Conservation (phyloP, 768 basidiomycete species). For the Lactarius vividus region DNA sequence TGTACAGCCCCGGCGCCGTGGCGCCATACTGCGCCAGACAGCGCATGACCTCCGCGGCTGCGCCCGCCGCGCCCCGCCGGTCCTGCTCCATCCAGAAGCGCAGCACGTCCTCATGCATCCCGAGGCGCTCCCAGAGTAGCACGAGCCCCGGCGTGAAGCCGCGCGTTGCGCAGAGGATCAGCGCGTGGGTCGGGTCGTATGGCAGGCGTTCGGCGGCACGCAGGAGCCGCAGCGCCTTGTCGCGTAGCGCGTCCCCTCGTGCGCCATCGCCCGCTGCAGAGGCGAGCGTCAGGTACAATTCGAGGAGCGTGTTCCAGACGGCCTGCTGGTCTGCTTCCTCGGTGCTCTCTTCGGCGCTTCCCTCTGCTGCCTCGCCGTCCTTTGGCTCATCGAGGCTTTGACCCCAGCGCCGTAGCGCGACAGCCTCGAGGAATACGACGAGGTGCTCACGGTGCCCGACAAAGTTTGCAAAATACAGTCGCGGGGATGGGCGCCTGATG, state of each 20-base stretch:
- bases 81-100: slow-evolving; percentile 89
- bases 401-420: slow-evolving; percentile 76
- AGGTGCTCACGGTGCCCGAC: slow-evolving; percentile 86
- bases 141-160: slow-evolving; percentile 84
- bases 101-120: slow-evolving; percentile 94
- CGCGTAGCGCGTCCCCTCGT: slow-evolving; percentile 36
- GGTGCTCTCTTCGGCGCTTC: slow-evolving; percentile 34
- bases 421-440: slow-evolving; percentile 82
- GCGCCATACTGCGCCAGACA: slow-evolving; percentile 75
- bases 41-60: slow-evolving; percentile 52
- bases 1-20: slow-evolving; percentile 71
- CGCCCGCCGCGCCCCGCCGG: slow-evolving; percentile 39
- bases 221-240: slow-evolving; percentile 75
- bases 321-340: slow-evolving; percentile 66
- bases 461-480: slow-evolving; percentile 90
- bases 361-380: slow-evolving; percentile 26
- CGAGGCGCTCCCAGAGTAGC: slow-evolving; percentile 87
- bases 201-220: slow-evolving; percentile 52
- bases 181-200: slow-evolving; percentile 86
- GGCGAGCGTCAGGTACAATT: slow-evolving; percentile 80
- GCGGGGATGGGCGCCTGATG: slow-evolving; percentile 68
- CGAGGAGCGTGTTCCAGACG: slow-evolving; percentile 94
- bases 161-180: slow-evolving; percentile 89
- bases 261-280: slow-evolving; percentile 30
- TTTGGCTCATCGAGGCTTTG: slow-evolving; percentile 54